These are phyloP conservation scores for Amaranthus tricolor DNA, from an alignment of 179 eudicot genomes.

Conservation along the genomic window DNA sequence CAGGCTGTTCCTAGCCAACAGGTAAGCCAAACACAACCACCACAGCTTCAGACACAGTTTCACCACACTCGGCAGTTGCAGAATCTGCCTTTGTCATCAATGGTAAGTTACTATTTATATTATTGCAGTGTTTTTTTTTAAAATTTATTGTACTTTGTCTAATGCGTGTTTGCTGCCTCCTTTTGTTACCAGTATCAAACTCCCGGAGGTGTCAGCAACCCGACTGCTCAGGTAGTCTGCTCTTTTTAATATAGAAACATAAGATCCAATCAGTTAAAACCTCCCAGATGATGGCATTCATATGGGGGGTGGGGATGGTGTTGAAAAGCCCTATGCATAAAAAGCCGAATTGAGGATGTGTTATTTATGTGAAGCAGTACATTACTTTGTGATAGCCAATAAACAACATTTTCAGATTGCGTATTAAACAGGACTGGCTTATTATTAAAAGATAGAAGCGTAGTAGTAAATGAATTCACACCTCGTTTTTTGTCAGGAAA, in stretches of 20 bases:
- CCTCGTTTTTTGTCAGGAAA: too few relatives aligned
- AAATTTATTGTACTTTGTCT: not conserved
- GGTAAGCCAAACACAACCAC: slow-evolving; percentile 49
- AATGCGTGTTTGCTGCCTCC: slow-evolving; percentile 5
- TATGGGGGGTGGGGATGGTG: too few relatives aligned
- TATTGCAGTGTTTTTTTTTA: slow-evolving; percentile 7
- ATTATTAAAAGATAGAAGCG: too few relatives aligned
- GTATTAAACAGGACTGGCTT: too few relatives aligned
- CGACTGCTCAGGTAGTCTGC: slow-evolving; percentile 52
- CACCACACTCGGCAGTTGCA: slow-evolving; percentile 45
- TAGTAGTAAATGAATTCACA: too few relatives aligned
- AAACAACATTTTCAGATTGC: too few relatives aligned
- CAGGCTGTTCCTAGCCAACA: slow-evolving; percentile 51
- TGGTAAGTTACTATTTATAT: slow-evolving; percentile 35
- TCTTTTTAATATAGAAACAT: not conserved
- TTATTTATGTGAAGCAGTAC: too few relatives aligned
- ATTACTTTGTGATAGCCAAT: too few relatives aligned
- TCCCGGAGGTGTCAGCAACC: slow-evolving; percentile 48
- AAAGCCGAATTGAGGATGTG: too few relatives aligned
- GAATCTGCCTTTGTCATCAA: slow-evolving; percentile 45
- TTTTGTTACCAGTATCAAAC: slow-evolving; percentile 54
- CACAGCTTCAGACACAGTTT: slow-evolving; percentile 33
- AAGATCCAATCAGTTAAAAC: too few relatives aligned
- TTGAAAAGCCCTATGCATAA: too few relatives aligned
- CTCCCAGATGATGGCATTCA: too few relatives aligned